phyloP scores from a whole-genome alignment of 257 asterid species.

The Solanum stenotomum region DNA sequence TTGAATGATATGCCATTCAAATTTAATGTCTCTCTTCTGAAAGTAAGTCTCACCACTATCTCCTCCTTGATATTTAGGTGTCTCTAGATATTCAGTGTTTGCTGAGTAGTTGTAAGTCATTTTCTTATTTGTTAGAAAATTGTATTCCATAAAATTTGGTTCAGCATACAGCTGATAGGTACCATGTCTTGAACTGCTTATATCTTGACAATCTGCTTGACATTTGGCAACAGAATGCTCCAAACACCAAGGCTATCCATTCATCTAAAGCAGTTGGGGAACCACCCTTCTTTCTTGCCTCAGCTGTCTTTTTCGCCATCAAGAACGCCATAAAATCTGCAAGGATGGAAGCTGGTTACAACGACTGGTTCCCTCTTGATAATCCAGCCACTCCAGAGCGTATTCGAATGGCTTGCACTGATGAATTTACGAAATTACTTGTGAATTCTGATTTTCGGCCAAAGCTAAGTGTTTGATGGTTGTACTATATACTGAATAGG shows the following conservation, averaged over 20 bases:
- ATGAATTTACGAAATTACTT: constrained; percentile 52
- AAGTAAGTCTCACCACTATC: constrained; percentile 35
- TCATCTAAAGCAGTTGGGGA: constrained; percentile 98
- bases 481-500: neutral
- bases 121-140: neutral
- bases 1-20: constrained; percentile 72
- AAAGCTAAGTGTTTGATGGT: constrained; percentile 48
- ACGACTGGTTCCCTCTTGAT: constrained; percentile 77
- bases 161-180: neutral
- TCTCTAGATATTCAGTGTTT: neutral
- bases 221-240: constrained; percentile 53
- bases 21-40: constrained; percentile 68
- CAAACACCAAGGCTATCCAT: constrained; percentile 75
- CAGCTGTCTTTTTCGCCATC: constrained; percentile 75
- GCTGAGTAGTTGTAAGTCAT: neutral
- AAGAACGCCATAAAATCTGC: constrained; percentile 82
- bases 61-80: neutral
- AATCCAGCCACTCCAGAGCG: constrained; percentile 97
- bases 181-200: neutral
- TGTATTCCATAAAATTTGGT: neutral
- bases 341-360: constrained; percentile 59
- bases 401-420: constrained; percentile 89
- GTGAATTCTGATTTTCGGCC: constrained; percentile 42
- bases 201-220: neutral
- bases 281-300: constrained; percentile 90